Evolutionary conservation across 2,329 filamentous ascomycete species (phyloP), one percentile per base, ranked within the genome.

Genomic region (Hymenoscyphus salicellus): DNA sequence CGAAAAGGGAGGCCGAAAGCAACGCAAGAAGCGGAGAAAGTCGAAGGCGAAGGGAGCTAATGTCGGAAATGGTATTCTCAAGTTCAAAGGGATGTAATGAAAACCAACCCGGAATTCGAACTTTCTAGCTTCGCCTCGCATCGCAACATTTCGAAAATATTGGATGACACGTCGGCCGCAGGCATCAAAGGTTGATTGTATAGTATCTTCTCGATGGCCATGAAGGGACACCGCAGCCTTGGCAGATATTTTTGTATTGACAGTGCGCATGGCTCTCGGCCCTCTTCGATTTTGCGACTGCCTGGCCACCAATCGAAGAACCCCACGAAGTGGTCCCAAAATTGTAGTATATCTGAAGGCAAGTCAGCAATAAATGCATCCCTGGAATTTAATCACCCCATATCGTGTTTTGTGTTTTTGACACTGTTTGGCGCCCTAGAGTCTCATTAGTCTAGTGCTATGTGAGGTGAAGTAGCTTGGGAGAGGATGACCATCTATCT

Each of bases 11-110:
- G 68, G 68, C 23, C 41, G 69, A 46, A 71, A 70, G 57, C 65
- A 60, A 58, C 63, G 67, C 41, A 74, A 73, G 68, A 74, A 72
- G 66, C 68, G 70, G 55, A 76, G 71, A 59, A 73, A 72, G 61
- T 71, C 71, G 3, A 76, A 73, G 49, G 69, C 68, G 7, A 75
- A 73, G 61, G 69, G 69, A 10, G 74, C 73, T 64, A 66, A 70
- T 60, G 61, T 60, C 41, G 72, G 72, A 23, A 75, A 71, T 66
- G 74, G 74, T 2, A 74, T 75, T 52, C 65, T 75, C 32, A 69
- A 70, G 49, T 73, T 75, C 57, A 70, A 73, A 63, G 73, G 73
- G 30, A 65, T 75, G 69, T 69, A 16, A 10, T 23, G 8, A 52
- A 49, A 52, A 23, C n/a, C 3, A 20, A 20, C 20, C n/a, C 10